Conservation (phyloP, 2,329 filamentous ascomycete genomes). For the Apiospora koreana region DNA sequence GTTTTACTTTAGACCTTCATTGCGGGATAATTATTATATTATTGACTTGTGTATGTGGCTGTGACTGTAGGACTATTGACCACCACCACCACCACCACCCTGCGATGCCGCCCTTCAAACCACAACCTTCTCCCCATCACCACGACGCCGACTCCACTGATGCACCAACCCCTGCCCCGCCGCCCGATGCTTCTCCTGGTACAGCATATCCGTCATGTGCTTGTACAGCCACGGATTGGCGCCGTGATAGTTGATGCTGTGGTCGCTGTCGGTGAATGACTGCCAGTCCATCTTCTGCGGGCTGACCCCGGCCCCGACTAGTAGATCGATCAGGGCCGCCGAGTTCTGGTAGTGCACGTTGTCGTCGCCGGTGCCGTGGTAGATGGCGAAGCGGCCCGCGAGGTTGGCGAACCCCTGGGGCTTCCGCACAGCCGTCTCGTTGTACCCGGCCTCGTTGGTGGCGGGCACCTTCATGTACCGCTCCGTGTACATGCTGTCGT, state of each 20-base stretch:
- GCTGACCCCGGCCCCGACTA: constrained; percentile 59
- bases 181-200: constrained; percentile 53
- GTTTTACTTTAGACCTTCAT: too few species aligned
- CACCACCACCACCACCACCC: not conserved
- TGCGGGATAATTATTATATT: too few species aligned
- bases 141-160: constrained; percentile 26
- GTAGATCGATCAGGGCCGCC: constrained; percentile 60
- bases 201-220: constrained; percentile 61
- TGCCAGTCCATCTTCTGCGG: constrained; percentile 64
- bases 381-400: constrained; percentile 59
- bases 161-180: constrained; percentile 22
- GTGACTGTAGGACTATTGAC: too few species aligned
- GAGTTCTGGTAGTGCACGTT: constrained; percentile 73
- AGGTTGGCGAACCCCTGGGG: constrained; percentile 63
- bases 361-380: constrained; percentile 69
- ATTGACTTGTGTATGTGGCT: too few species aligned
- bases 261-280: constrained; percentile 67
- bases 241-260: constrained; percentile 60
- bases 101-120: not conserved
- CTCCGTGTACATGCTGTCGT: constrained; percentile 72
- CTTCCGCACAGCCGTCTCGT: constrained; percentile 58
- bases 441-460: constrained; percentile 61
- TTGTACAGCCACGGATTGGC: constrained; percentile 60
- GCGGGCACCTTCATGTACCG: constrained; percentile 68
- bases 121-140: not conserved